phyloP scores from a whole-genome alignment of 768 basidiomycete species.

The Nidularia pulvinata region DNA sequence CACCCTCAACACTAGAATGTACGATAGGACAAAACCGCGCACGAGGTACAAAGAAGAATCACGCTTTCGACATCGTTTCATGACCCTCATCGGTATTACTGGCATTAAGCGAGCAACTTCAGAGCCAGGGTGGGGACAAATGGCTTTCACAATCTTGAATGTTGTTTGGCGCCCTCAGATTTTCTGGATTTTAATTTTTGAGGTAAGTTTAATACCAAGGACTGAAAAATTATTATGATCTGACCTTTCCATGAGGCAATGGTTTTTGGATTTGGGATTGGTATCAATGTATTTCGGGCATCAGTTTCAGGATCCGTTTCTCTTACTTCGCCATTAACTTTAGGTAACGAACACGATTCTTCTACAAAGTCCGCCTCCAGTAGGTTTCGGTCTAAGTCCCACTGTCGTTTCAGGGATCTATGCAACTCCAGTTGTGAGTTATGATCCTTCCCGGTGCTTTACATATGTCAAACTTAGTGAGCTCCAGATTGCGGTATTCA shows the following conservation, averaged over 20 bases:
- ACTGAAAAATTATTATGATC: neutral
- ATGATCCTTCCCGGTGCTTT: neutral
- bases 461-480: neutral
- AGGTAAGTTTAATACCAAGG: conserved; percentile 16
- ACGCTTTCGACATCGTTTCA: neutral
- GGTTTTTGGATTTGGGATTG: conserved; percentile 15
- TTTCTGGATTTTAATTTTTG: conserved; percentile 29
- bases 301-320: conserved; percentile 30
- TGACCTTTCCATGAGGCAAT: neutral
- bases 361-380: conserved; percentile 15
- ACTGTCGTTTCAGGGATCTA: conserved; percentile 37
- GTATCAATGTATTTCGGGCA: conserved; percentile 25
- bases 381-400: conserved; percentile 32
- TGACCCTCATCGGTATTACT: neutral
- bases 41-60: neutral
- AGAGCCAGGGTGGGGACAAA: conserved; percentile 23
- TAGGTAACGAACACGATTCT: conserved; percentile 2
- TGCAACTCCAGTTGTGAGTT: conserved; percentile 33
- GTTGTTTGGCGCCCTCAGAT: conserved; percentile 46
- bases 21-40: neutral
- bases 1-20: neutral
- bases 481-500: conserved; percentile 28
- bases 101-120: neutral
- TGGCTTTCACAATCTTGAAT: conserved; percentile 23
- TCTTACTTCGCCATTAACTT: conserved; percentile 18